A percentile compares a stretch with the other conserved stretches of the same genome.
Evolutionary conservation across 2,329 filamentous ascomycete genomes (phyloP).

Genomic region (Monilinia polystroma): DNA sequence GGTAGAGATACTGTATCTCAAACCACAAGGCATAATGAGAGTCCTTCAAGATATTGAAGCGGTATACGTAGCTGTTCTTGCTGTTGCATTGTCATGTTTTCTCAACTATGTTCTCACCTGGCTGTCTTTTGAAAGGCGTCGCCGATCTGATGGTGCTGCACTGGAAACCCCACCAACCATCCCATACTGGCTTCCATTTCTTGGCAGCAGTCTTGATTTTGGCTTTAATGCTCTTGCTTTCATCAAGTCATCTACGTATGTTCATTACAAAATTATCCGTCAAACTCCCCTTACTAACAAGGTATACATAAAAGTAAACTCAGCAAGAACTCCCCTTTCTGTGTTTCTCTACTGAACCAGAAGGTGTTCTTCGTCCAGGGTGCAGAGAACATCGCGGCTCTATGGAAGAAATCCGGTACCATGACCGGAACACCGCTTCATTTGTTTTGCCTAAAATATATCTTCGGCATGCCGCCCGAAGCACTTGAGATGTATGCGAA

Average conservation of each 20-base stretch:
- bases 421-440: background rate
- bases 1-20: no score
- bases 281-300: background rate
- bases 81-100: background rate
- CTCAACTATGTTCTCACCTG: background rate
- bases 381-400: background rate
- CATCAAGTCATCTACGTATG: background rate
- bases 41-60: no score
- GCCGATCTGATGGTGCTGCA: background rate
- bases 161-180: background rate
- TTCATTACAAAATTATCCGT: background rate
- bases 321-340: background rate
- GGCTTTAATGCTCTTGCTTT: background rate
- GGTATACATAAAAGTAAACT: background rate
- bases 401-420: background rate
- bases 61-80: no score
- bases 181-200: background rate
- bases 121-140: background rate
- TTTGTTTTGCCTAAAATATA: background rate
- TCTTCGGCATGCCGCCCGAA: background rate
- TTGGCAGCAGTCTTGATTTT: background rate
- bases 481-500: background rate
- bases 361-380: background rate
- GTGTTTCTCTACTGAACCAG: background rate
- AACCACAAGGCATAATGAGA: no score